Base-by-base conservation (phyloP, 192 early-diverging fungal genomes). In the Dissophora globulifera region DNA sequence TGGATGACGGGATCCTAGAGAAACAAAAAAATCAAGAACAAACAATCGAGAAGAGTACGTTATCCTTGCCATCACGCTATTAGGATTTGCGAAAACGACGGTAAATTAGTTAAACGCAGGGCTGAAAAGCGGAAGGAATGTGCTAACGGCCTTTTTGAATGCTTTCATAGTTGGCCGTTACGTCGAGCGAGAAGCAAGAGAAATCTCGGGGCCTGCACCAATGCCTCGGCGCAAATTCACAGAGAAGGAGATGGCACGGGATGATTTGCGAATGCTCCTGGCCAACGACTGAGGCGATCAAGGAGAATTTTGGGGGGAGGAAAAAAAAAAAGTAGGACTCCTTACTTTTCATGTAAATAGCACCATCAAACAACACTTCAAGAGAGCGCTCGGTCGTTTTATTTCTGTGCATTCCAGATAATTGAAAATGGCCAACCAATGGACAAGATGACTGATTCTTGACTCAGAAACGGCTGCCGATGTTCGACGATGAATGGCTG, bases 401-500 rank as follows among this genome's bases (percentile, higher is more conserved):
- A n/a, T n/a, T n/a, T n/a, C n/a, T n/a, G n/a, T n/a, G n/a, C n/a
- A n/a, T n/a, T n/a, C n/a, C n/a, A n/a, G n/a, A n/a, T n/a, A n/a
- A n/a, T n/a, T n/a, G n/a, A n/a, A n/a, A n/a, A n/a, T n/a, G n/a
- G n/a, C n/a, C n/a, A n/a, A n/a, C n/a, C n/a, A n/a, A n/a, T n/a
- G n/a, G n/a, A n/a, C n/a, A n/a, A n/a, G n/a, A n/a, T n/a, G n/a
- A n/a, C n/a, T n/a, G n/a, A n/a, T n/a, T n/a, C n/a, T n/a, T 45
- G 22, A 6, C 35, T 51, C 38, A 74, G 22, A 76, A 76, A 20
- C 72, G 72, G 46, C 47, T 76, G 15, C 51, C 58, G 4, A 76
- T 52, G 1, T 61, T 58, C 17, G 62, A 66, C 1, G 30, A 7
- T 1, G 63, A 57, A 15, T 61, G 58, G 27, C 27, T 62, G 25